Evolutionary conservation across 768 basidiomycete species (phyloP), one percentile per base, ranked within the genome.

Genomic region (Podaxis sp.): DNA sequence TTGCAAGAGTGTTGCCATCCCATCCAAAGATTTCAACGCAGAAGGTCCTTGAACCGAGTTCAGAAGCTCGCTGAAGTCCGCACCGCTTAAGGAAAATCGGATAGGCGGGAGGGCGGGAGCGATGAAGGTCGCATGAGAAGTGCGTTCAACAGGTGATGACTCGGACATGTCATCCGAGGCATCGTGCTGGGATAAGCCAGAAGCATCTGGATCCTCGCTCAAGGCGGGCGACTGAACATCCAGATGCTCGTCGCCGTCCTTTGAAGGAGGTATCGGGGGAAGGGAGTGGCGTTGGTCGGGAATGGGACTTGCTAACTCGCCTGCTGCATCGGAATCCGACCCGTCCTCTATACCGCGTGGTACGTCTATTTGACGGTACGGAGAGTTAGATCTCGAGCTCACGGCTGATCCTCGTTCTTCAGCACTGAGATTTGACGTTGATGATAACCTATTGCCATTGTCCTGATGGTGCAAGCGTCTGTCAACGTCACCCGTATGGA

Each of bases 51-150:
- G 83, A 5, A 86, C 83, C 36, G 84, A 83, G 66, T 75, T 84
- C 55, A 91, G 80, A 17, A 91, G 73, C 63, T 90, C 89, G 0
- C 87, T 85, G 69, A 98, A 95, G 71, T 96, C 94, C 0, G 85
- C 79, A 51, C 87, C 83, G 63, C 86, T 90, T 76, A 96, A 82
- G 15, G 94, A 96, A 72, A 96, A 90, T n/a, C 92, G 86, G 69
- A 96, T 94, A 0, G 93, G 93, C 2, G 94, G 94, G 29, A 95
- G 78, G 2, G 93, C 91, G 41, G 94, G 94, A 0, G 92, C 90
- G 54, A 93, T 91, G 71, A 90, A 90, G 19, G 93, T 93, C 5
- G 90, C 79, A 67, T 83, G 83, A 7, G 88, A 87, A 11, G 82
- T 85, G 47, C 80, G 83, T 70, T 91, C 85, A 33, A 90, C 83